These are phyloP conservation scores for Solanum hybrid DNA, from an alignment of 305 asterid genomes.

Conservation along the genomic window DNA sequence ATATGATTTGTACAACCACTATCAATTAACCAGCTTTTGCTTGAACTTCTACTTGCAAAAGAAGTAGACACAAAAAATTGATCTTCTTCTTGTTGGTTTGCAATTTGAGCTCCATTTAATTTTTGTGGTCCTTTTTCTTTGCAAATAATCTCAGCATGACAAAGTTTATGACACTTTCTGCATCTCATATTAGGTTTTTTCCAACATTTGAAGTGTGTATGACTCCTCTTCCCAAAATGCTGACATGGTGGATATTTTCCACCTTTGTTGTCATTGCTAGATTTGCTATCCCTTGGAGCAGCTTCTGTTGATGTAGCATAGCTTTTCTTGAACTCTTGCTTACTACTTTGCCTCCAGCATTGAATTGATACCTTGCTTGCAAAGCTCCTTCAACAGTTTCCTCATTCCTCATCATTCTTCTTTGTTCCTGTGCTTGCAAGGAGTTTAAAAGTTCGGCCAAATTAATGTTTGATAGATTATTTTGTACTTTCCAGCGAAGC, in stretches of 20 bases:
- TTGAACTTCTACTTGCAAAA: neutral
- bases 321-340: neutral
- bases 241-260: neutral
- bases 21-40: neutral
- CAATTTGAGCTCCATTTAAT: neutral
- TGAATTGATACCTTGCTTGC: neutral
- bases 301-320: neutral
- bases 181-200: neutral
- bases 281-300: neutral
- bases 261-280: neutral
- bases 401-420: neutral
- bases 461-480: slow-evolving; percentile 2
- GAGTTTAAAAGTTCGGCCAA: neutral
- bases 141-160: neutral
- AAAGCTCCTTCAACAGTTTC: neutral
- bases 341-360: neutral
- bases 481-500: neutral
- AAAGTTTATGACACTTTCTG: neutral
- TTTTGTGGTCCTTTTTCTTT: neutral
- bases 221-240: neutral
- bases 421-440: neutral
- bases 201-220: neutral
- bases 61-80: neutral
- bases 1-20: slow-evolving; percentile 5
- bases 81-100: neutral